Evolutionary conservation across 805 yeast genomes (phyloP), one percentile per base, ranked within the genome.

Genomic region (Candida mattraensis): DNA sequence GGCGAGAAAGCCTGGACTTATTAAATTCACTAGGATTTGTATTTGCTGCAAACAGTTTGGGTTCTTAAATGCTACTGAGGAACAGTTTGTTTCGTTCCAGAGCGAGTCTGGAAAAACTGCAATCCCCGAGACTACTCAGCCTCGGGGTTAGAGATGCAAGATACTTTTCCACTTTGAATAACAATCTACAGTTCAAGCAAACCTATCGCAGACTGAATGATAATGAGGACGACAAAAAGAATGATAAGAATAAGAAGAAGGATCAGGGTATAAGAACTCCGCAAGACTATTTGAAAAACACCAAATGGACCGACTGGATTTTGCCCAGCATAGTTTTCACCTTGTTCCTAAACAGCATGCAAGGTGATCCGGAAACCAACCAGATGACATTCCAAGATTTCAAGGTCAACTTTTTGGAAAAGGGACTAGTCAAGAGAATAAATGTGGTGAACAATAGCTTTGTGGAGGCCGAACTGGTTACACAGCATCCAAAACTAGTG

Each of bases 341-440:
- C 1, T 27, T 51, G 11, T 23, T 56, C 14, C 28, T 53, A n/a
- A 43, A 48, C 21, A 43, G 48, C 14, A 26, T 39, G 7, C 15
- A 43, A 2, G 41, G 44, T 5, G 40, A 35, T 7, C 31, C 41
- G 5, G 58, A 47, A 23, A 33, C 43, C 11, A 45, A 51, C 28
- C 58, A 86, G 53, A 69, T 91, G 40, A 80, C 96, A 2, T 93
- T 88, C 83, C 98, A 93, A 65, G 95, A 91, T 54, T 91, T 93
- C 66, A 74, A 87, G 26, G 68, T 80, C 5, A 70, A 80, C 30
- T 81, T 80, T 52, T 69, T 93, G 42, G 85, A 83, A 44, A 84
- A 80, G 50, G 88, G 88, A 5, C 70, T 78, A 27, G 99, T 93
- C 10, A 71, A 78, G 30, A 77, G 74, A 45, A 67, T 93, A 34